phyloP scores from a whole-genome alignment of 2,329 filamentous ascomycete species.

The Sporothrix brasiliensis region DNA sequence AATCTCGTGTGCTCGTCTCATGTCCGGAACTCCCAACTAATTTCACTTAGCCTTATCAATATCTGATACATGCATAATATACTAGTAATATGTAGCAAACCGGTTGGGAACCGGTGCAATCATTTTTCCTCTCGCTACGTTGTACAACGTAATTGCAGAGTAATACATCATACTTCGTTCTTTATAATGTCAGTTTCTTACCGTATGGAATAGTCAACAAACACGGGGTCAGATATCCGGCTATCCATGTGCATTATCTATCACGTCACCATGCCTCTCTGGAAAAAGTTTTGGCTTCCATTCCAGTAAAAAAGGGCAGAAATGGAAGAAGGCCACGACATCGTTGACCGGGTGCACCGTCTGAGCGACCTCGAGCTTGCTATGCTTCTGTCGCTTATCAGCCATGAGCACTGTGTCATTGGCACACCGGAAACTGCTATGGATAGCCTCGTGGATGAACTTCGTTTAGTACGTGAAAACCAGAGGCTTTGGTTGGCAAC shows the following conservation, averaged over 20 bases:
- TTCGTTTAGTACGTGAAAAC: conserved; percentile 62
- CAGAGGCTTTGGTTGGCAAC: too few species aligned
- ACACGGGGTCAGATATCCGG: not conserved
- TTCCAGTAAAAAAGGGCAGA: not conserved
- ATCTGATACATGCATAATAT: conserved; percentile 4
- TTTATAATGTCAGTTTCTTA: too few species aligned
- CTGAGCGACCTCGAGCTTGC: conserved; percentile 89
- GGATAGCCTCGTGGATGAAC: conserved; percentile 71
- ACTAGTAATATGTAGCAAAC: not conserved
- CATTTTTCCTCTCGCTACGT: too few species aligned
- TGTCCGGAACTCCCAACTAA: conserved; percentile 7
- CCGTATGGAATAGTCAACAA: not conserved
- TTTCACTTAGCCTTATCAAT: conserved; percentile 26
- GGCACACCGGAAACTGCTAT: conserved; percentile 67
- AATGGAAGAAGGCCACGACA: conserved; percentile 46
- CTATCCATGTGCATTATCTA: not conserved
- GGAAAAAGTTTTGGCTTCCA: not conserved
- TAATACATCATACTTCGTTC: too few species aligned
- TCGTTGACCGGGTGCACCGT: conserved; percentile 71
- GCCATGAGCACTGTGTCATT: conserved; percentile 85
- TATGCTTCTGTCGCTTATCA: conserved; percentile 76
- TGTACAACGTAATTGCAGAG: too few species aligned
- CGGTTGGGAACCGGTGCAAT: too few species aligned
- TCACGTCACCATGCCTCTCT: not conserved
- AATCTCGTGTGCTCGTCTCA: not conserved